Percentiles rank a stretch among this genome's conserved stretches.
These are phyloP conservation scores for Pichia sp. DNA, from an alignment of 1,139 yeast species.

Conservation along the genomic window DNA sequence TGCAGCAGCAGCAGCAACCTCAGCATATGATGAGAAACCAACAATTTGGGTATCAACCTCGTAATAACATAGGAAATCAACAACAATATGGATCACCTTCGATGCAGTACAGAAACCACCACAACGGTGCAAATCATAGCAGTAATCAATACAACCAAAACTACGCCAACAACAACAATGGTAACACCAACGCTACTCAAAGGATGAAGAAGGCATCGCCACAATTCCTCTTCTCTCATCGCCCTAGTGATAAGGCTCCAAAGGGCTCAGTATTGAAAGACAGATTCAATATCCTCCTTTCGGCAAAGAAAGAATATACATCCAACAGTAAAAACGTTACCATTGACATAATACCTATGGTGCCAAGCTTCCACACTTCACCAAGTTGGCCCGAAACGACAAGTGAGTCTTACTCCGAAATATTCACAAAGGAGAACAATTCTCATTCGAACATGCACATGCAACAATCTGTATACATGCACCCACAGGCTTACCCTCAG, in stretches of 20 bases:
- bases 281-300: slow-evolving; percentile 56
- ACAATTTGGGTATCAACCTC: slow-evolving; percentile 4
- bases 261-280: slow-evolving; percentile 39
- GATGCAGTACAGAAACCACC: slow-evolving; percentile 1
- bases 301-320: slow-evolving; percentile 36
- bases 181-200: slow-evolving; percentile 2
- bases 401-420: slow-evolving; percentile 48
- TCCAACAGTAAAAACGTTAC: slow-evolving; percentile 29
- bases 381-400: slow-evolving; percentile 74
- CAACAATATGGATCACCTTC: slow-evolving; percentile 4
- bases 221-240: slow-evolving; percentile 36
- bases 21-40: slow-evolving; percentile 2
- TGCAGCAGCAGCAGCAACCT: slow-evolving; percentile 15
- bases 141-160: not conserved
- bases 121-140: not conserved
- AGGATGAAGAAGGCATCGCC: slow-evolving; percentile 5
- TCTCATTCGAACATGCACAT: slow-evolving; percentile 16
- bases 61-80: slow-evolving; percentile 1
- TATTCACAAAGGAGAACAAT: slow-evolving; percentile 38
- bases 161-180: not conserved
- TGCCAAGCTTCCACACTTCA: slow-evolving; percentile 66
- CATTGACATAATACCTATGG: slow-evolving; percentile 40
- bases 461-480: slow-evolving; percentile 20
- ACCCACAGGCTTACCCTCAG: not conserved
- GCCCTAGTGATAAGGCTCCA: slow-evolving; percentile 40